phyloP scores from a whole-genome alignment of 495 filamentous ascomycete species.

The Aspergillus mulundensis region DNA sequence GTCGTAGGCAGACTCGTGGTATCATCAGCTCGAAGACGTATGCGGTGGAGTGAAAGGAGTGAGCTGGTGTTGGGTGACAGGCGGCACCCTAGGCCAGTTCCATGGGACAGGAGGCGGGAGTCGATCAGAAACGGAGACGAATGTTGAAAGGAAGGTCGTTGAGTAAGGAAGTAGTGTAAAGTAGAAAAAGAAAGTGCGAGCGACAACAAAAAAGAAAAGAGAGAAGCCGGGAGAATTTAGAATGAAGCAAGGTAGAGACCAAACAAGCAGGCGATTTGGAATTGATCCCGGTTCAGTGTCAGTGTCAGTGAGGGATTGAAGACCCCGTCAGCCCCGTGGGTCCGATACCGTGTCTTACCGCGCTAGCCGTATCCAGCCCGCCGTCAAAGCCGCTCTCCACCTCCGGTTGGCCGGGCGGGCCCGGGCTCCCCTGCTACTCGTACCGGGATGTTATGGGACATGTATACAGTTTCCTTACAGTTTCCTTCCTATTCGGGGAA shows the following conservation, averaged over 20 bases:
- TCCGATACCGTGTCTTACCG: conserved; percentile 3
- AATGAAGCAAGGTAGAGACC: neutral
- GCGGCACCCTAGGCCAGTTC: conserved; percentile 14
- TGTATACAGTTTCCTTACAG: neutral
- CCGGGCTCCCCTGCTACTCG: conserved; percentile 3
- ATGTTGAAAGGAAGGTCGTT: neutral
- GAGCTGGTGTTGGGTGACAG: neutral
- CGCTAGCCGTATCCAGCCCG: neutral
- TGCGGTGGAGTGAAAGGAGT: neutral
- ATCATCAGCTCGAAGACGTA: conserved; percentile 14
- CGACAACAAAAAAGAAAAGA: neutral
- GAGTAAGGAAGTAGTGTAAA: neutral
- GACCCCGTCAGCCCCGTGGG: neutral
- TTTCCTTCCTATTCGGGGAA: neutral
- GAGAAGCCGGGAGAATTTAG: neutral
- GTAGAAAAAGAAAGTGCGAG: neutral
- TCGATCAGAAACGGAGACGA: neutral
- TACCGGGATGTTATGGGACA: conserved; percentile 1
- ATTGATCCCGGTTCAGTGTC: neutral
- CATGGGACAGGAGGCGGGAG: conserved; percentile 12
- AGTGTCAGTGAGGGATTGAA: neutral
- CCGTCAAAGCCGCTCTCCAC: neutral
- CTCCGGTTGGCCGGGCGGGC: neutral
- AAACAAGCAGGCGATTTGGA: neutral
- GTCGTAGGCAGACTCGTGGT: conserved; percentile 20